Percentiles rank a stretch among this genome's conserved stretches.
Evolutionary conservation across 208 protist genomes (phyloP).

Genomic region (Trypanosoma brucei): DNA sequence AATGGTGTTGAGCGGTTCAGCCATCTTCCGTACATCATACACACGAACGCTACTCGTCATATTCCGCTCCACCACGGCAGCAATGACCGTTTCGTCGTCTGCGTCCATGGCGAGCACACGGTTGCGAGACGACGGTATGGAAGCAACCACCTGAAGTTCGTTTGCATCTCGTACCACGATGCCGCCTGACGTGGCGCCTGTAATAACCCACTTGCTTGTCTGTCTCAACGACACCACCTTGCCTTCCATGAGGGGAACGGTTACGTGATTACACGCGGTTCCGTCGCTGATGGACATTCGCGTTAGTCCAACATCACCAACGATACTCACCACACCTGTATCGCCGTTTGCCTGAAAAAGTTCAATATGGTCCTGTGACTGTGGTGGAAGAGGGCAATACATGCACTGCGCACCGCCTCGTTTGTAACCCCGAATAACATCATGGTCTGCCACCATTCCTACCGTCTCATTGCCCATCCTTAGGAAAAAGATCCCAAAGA

Average conservation of each 20-base stretch:
- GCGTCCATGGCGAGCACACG: constrained; percentile 74
- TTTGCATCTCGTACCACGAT: constrained; percentile 54
- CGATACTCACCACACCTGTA: constrained; percentile 75
- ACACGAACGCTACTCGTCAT: constrained; percentile 73
- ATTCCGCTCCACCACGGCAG: constrained; percentile 57
- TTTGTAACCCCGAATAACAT: constrained; percentile 78
- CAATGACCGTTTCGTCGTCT: constrained; percentile 74
- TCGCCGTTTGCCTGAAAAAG: constrained; percentile 65
- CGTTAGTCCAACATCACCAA: constrained; percentile 77
- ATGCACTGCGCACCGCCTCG: constrained; percentile 67
- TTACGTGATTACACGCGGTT: constrained; percentile 34
- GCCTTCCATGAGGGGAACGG: constrained; percentile 50
- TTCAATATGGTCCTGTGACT: constrained; percentile 76
- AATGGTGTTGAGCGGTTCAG: constrained; percentile 52
- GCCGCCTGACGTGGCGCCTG: constrained; percentile 53
- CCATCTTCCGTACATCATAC: constrained; percentile 76
- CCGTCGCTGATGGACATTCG: constrained; percentile 43
- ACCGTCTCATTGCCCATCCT: constrained; percentile 49
- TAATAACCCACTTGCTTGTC: constrained; percentile 67
- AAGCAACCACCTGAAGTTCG: constrained; percentile 39
- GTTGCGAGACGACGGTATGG: constrained; percentile 42
- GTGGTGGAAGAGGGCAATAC: constrained; percentile 48
- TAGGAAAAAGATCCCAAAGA: constrained; percentile 68
- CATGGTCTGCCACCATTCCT: constrained; percentile 71
- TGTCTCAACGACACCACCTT: constrained; percentile 57